Percentiles rank a stretch among this genome's conserved stretches.
Conservation (phyloP, 2,329 filamentous ascomycete species). For the Metarhizium guizhouense region DNA sequence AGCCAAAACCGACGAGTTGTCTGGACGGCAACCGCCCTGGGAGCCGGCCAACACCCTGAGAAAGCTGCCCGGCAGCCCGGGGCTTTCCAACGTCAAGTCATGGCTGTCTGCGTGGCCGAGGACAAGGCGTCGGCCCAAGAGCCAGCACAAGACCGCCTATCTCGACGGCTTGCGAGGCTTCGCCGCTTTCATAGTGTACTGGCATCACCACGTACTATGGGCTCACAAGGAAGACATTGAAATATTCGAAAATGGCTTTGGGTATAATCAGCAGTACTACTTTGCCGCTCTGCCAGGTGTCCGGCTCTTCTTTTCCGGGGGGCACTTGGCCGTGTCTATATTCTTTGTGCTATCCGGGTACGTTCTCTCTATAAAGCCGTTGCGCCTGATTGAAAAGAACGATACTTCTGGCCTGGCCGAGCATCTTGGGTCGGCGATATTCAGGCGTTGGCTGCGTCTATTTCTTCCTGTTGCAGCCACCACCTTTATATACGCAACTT, state of each 20-base stretch:
- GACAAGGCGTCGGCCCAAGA: slow-evolving; percentile 9
- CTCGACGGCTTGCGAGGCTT: slow-evolving; percentile 57
- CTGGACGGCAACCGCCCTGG: no score
- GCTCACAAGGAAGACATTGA: slow-evolving; percentile 32
- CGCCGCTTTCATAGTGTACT: slow-evolving; percentile 57
- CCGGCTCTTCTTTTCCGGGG: slow-evolving; percentile 50
- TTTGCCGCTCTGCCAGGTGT: slow-evolving; percentile 47
- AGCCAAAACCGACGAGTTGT: not conserved
- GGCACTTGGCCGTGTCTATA: slow-evolving; percentile 48
- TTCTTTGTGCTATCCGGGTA: slow-evolving; percentile 53
- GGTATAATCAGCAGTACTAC: slow-evolving; percentile 37
- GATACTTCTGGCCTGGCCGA: slow-evolving; percentile 32
- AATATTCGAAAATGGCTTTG: slow-evolving; percentile 43
- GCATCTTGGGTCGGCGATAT: slow-evolving; percentile 36
- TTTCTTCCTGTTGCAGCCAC: slow-evolving; percentile 44
- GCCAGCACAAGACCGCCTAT: slow-evolving; percentile 45
- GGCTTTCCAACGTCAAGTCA: slow-evolving; percentile 1
- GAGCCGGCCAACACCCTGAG: no score
- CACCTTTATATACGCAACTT: slow-evolving; percentile 39
- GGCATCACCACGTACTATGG: slow-evolving; percentile 52
- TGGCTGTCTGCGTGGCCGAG: not conserved
- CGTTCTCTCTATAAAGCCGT: slow-evolving; percentile 41
- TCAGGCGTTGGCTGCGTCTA: slow-evolving; percentile 40
- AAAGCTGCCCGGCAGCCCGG: not conserved
- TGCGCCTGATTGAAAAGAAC: slow-evolving; percentile 35